Conservation (phyloP, 805 yeast species). For the Millerozyma acaciae region DNA sequence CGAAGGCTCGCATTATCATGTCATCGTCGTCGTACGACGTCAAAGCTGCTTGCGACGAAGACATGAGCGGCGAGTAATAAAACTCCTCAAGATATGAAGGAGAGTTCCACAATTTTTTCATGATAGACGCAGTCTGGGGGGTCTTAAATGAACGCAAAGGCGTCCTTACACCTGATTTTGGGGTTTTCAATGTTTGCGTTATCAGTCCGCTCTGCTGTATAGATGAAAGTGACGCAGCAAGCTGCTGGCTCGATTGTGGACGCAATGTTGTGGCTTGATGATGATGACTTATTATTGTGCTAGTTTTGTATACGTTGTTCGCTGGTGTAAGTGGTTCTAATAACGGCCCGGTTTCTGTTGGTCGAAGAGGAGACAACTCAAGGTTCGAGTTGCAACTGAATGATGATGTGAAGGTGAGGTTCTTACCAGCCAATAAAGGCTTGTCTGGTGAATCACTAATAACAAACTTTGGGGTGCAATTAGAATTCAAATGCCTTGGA, state of each 20-base stretch:
- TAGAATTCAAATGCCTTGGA: conserved; percentile 6
- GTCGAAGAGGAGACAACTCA: conserved; percentile 57
- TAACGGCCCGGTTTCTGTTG: conserved; percentile 60
- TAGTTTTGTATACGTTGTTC: conserved; percentile 11
- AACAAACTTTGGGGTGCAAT: conserved; percentile 18
- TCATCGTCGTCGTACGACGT: conserved; percentile 45
- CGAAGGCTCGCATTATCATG: conserved; percentile 40
- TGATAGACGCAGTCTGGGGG: conserved; percentile 41
- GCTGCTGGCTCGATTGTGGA: conserved; percentile 4
- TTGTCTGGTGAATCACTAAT: conserved; percentile 36
- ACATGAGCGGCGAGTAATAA: conserved; percentile 44
- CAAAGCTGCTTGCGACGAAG: conserved; percentile 19
- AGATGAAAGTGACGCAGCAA: conserved; percentile 4
- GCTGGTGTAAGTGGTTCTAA: conserved; percentile 64
- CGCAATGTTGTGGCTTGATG: background rate
- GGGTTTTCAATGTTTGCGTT: conserved; percentile 24
- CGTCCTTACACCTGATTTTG: conserved; percentile 32
- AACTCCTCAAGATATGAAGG: conserved; percentile 67
- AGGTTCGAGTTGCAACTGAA: conserved; percentile 64
- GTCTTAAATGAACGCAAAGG: conserved; percentile 36
- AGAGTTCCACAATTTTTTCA: conserved; percentile 58
- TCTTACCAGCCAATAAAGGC: conserved; percentile 38
- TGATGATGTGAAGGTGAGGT: conserved; percentile 55
- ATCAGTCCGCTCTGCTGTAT: conserved; percentile 6
- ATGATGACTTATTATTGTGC: conserved; percentile 1